Conservation (phyloP, 2,329 filamentous ascomycete species). For the Colletotrichum liriopes region DNA sequence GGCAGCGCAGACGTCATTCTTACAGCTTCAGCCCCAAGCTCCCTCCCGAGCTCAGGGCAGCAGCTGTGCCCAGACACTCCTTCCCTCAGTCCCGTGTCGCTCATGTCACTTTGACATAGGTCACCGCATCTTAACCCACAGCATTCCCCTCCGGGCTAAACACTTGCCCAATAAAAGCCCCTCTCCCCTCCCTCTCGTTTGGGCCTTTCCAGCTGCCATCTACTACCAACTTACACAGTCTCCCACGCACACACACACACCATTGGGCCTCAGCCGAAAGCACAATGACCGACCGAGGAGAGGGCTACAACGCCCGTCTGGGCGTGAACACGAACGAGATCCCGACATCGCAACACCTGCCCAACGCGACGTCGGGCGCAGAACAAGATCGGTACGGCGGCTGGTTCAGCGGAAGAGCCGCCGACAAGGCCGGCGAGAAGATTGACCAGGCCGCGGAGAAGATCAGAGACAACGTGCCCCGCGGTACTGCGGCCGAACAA, state of each 20-base stretch:
- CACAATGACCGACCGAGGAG: constrained; percentile 46
- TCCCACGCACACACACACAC: background rate
- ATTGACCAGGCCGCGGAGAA: constrained; percentile 20
- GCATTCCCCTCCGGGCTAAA: background rate
- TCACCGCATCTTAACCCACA: background rate
- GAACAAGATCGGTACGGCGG: constrained; percentile 45
- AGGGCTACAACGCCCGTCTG: constrained; percentile 44
- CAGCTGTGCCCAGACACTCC: background rate
- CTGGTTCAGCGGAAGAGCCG: constrained; percentile 35
- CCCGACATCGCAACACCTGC: constrained; percentile 31
- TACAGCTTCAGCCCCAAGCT: constrained; percentile 25
- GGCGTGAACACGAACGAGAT: constrained; percentile 39
- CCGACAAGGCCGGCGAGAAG: constrained; percentile 9
- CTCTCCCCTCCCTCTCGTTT: background rate
- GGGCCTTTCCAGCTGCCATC: background rate
- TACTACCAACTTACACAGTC: background rate
- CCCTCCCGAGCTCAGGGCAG: constrained; percentile 1
- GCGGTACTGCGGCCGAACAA: constrained; percentile 41
- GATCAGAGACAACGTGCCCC: constrained; percentile 28
- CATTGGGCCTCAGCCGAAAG: constrained; percentile 26
- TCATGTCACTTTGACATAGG: constrained; percentile 9
- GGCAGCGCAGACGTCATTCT: constrained; percentile 34
- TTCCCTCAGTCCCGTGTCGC: background rate
- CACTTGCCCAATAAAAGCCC: background rate
- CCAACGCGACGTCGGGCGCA: constrained; percentile 35